A percentile compares a stretch with the other conserved stretches of the same genome.
These are phyloP conservation scores for Alternaria sp. DNA, from an alignment of 2,329 filamentous ascomycete genomes.

Conservation along the genomic window DNA sequence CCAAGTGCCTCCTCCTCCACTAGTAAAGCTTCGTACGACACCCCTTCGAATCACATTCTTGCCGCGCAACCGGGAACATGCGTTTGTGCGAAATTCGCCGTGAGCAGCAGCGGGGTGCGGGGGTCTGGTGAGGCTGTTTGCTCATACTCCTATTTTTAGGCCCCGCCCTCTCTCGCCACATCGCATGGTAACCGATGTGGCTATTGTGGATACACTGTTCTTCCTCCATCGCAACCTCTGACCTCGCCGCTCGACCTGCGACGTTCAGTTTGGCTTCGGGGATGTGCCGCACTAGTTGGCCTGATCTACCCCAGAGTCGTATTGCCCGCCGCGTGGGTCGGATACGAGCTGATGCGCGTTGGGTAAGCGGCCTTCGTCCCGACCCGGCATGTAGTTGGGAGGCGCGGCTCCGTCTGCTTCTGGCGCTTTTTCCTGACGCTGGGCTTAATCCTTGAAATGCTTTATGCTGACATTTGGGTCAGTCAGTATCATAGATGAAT, in stretches of 20 bases:
- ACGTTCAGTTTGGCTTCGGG: constrained; percentile 11
- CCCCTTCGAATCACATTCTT: constrained; percentile 12
- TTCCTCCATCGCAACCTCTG: background rate
- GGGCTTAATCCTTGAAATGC: background rate
- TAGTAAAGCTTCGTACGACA: constrained; percentile 19
- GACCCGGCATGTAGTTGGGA: constrained; percentile 9
- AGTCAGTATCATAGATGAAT: background rate
- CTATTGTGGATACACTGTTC: background rate
- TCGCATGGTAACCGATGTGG: constrained; percentile 2
- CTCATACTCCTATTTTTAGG: constrained; percentile 9
- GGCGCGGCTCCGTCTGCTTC: constrained; percentile 5
- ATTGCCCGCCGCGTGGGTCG: constrained; percentile 32
- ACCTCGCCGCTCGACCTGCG: background rate
- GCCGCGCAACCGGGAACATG: constrained; percentile 12
- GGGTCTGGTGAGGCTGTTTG: constrained; percentile 15
- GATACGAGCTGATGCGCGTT: constrained; percentile 37
- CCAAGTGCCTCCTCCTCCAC: constrained; percentile 7
- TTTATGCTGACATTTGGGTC: background rate
- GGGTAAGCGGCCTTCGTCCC: constrained; percentile 26
- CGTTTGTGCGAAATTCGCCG: background rate
- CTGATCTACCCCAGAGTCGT: constrained; percentile 31
- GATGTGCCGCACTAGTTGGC: constrained; percentile 23
- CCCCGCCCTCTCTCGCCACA: constrained; percentile 10
- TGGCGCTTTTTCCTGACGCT: background rate
- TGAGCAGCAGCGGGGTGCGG: constrained; percentile 2